These are phyloP conservation scores for Angophora floribunda DNA, from an alignment of 345 rosid genomes.

Conservation along the genomic window DNA sequence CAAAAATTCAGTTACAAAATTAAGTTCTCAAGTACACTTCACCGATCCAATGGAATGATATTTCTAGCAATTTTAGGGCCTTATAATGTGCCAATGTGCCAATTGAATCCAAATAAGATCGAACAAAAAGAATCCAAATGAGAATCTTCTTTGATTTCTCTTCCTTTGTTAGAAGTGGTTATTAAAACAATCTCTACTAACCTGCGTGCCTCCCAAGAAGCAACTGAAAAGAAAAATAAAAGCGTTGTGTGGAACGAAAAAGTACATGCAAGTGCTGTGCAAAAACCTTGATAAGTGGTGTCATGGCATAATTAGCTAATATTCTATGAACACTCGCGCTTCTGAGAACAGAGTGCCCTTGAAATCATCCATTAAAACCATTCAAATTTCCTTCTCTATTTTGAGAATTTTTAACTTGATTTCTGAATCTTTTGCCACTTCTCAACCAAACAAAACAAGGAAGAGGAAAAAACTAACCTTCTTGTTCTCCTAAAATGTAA, in stretches of 20 bases:
- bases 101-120: no score
- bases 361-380: not conserved
- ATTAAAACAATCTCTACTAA: not conserved
- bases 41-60: not conserved
- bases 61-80: not conserved
- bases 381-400: not conserved
- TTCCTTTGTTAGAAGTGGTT: not conserved
- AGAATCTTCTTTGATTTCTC: not conserved
- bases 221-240: not conserved
- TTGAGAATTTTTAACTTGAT: not conserved
- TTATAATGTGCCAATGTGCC: not conserved
- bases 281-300: not conserved
- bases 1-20: not conserved
- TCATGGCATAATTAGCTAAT: not conserved
- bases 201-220: not conserved
- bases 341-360: not conserved
- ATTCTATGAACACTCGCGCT: not conserved
- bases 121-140: not conserved
- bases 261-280: not conserved
- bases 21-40: not conserved
- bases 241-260: not conserved
- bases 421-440: not conserved
- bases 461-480: slow-evolving; percentile 38
- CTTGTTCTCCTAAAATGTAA: slow-evolving; percentile 71
- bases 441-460: not conserved